Conservation (phyloP, 2,329 filamentous ascomycete genomes). For the Aspergillus sp. region DNA sequence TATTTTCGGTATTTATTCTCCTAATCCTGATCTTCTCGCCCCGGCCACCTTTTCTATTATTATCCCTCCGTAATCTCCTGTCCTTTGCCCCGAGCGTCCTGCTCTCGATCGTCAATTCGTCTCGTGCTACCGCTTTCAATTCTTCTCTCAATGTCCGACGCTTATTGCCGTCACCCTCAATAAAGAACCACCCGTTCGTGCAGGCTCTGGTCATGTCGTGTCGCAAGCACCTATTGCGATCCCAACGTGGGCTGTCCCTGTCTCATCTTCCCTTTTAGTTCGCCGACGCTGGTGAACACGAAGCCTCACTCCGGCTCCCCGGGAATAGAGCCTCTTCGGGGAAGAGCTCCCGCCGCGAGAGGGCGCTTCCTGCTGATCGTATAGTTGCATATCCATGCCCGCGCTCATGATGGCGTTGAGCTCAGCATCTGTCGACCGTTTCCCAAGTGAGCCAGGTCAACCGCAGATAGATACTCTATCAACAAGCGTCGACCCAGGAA, state of each 20-base stretch:
- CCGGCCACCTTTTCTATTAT: neutral
- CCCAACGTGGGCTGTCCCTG: conserved; percentile 28
- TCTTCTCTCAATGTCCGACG: conserved; percentile 9
- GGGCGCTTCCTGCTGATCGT: neutral
- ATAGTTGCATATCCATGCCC: neutral
- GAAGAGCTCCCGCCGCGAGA: neutral
- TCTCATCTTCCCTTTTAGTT: conserved; percentile 19
- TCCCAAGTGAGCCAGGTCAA: conserved; percentile 16
- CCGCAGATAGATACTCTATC: conserved; percentile 11
- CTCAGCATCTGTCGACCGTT: conserved; percentile 3
- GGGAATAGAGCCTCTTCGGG: neutral
- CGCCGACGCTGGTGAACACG: conserved; percentile 6
- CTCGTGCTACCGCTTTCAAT: conserved; percentile 2
- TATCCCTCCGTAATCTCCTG: conserved; percentile 3
- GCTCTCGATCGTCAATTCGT: neutral
- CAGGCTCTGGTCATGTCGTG: conserved; percentile 33
- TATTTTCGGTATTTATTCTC: conserved; percentile 1
- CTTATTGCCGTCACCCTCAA: conserved; percentile 8
- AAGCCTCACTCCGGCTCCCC: neutral
- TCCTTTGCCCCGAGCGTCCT: conserved; percentile 3
- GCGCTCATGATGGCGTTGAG: conserved; percentile 15
- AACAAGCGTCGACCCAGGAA: conserved; percentile 13
- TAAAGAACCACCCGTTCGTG: conserved; percentile 12
- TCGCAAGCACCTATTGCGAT: conserved; percentile 29
- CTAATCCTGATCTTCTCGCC: conserved; percentile 1